A percentile compares a stretch with the other conserved stretches of the same genome.
Conservation (phyloP, 2,329 filamentous ascomycete genomes). For the Exophiala oligosperma region DNA sequence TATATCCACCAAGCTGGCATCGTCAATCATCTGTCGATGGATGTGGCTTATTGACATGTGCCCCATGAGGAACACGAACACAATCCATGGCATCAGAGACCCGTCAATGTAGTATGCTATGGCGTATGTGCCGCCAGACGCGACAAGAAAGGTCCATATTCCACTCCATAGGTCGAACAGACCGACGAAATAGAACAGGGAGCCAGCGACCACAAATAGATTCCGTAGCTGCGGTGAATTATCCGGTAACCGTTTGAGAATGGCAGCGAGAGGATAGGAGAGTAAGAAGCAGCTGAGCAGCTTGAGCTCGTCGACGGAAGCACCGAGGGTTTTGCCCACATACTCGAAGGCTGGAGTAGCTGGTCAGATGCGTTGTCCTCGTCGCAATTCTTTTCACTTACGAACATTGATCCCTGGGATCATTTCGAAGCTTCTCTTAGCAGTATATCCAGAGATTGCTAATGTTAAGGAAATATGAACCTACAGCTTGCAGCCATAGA, state of each 20-base stretch:
- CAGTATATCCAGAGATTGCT: background rate
- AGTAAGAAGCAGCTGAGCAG: slow-evolving; percentile 86
- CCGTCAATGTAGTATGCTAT: slow-evolving; percentile 83
- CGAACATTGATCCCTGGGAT: slow-evolving; percentile 64
- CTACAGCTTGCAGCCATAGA: background rate
- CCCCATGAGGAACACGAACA: slow-evolving; percentile 89
- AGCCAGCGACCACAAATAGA: slow-evolving; percentile 75
- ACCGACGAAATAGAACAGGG: slow-evolving; percentile 88
- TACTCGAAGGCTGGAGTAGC: slow-evolving; percentile 59
- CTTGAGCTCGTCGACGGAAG: slow-evolving; percentile 74
- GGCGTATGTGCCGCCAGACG: slow-evolving; percentile 74
- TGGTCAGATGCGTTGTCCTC: background rate
- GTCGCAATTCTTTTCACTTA: slow-evolving; percentile 39
- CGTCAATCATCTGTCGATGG: slow-evolving; percentile 69
- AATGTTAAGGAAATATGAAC: background rate
- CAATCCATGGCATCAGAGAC: slow-evolving; percentile 96
- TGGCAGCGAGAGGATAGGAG: slow-evolving; percentile 85
- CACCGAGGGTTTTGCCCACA: slow-evolving; percentile 57
- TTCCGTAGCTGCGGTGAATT: slow-evolving; percentile 82
- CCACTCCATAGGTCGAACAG: slow-evolving; percentile 92
- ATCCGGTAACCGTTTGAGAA: slow-evolving; percentile 90
- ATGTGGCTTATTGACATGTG: slow-evolving; percentile 94
- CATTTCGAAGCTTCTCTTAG: slow-evolving; percentile 46
- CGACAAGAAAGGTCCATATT: slow-evolving; percentile 74
- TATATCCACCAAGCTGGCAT: slow-evolving; percentile 73